phyloP scores from a whole-genome alignment of 169 alveolate genomes.

The Plasmodium gonderi region DNA sequence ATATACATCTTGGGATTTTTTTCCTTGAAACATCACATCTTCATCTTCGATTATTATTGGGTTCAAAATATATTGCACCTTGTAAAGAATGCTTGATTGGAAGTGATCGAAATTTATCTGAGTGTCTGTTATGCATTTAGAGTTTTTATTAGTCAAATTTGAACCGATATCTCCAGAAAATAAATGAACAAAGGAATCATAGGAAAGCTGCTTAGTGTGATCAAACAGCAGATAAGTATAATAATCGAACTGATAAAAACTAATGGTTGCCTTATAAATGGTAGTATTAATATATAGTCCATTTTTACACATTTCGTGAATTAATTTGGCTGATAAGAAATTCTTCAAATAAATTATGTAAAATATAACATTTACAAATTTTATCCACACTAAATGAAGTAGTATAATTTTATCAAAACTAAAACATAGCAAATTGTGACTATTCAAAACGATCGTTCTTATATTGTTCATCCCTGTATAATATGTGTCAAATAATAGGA shows the following conservation, averaged over 20 bases:
- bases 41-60: slow-evolving; percentile 29
- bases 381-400: slow-evolving; percentile 48
- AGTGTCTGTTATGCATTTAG: neutral
- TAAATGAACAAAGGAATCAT: neutral
- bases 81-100: slow-evolving; percentile 30
- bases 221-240: slow-evolving; percentile 35
- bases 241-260: slow-evolving; percentile 50
- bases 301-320: slow-evolving; percentile 37
- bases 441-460: neutral
- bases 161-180: neutral
- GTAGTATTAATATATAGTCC: slow-evolving; percentile 35
- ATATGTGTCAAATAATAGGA: slow-evolving; percentile 19
- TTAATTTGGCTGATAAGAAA: slow-evolving; percentile 12
- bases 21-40: neutral
- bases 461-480: slow-evolving; percentile 57
- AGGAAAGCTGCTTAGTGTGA: slow-evolving; percentile 8
- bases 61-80: slow-evolving; percentile 27
- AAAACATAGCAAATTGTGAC: slow-evolving; percentile 31
- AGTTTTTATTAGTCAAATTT: neutral
- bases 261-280: slow-evolving; percentile 36
- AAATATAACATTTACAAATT: slow-evolving; percentile 28
- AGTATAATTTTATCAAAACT: slow-evolving; percentile 16
- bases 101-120: slow-evolving; percentile 9
- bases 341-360: slow-evolving; percentile 21
- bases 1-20: neutral